phyloP scores from a whole-genome alignment of 179 eudicot species.

The Heliamphora ciliata region DNA sequence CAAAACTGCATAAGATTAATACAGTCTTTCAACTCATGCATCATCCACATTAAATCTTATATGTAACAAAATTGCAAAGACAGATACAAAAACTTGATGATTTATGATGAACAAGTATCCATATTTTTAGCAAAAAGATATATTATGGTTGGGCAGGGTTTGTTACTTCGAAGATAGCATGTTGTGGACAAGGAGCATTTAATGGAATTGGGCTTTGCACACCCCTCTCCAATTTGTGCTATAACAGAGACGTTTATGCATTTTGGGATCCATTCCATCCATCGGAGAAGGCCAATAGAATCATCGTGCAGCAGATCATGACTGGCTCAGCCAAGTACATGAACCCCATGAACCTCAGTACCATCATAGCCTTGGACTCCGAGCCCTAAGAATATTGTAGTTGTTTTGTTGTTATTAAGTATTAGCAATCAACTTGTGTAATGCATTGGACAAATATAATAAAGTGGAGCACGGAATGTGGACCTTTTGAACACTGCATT shows the following conservation, averaged over 20 bases:
- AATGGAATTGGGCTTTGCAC: conserved; percentile 62
- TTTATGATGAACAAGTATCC: background rate
- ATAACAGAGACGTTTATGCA: conserved; percentile 41
- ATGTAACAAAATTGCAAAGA: no score
- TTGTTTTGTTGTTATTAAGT: no score
- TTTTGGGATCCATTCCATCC: conserved; percentile 64
- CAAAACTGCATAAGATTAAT: background rate
- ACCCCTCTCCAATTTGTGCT: conserved; percentile 38
- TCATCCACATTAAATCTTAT: background rate
- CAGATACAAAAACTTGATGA: background rate
- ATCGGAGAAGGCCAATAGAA: conserved; percentile 38
- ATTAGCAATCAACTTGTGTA: no score
- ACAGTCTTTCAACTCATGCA: background rate
- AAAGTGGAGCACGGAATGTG: no score
- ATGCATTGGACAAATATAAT: no score
- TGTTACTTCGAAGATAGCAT: conserved; percentile 48
- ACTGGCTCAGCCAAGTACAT: conserved; percentile 17
- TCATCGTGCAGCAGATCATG: conserved; percentile 15
- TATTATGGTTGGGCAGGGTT: conserved; percentile 32
- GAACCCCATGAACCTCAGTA: conserved; percentile 26
- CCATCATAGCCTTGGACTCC: conserved; percentile 23
- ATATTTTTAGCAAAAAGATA: background rate
- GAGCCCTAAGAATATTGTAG: conserved; percentile 2
- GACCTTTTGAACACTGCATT: no score
- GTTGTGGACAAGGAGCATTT: conserved; percentile 68